Percentiles rank a stretch among this genome's conserved stretches.
Conservation (phyloP, 306 rosid species). For the Pyrus bretschneideri region DNA sequence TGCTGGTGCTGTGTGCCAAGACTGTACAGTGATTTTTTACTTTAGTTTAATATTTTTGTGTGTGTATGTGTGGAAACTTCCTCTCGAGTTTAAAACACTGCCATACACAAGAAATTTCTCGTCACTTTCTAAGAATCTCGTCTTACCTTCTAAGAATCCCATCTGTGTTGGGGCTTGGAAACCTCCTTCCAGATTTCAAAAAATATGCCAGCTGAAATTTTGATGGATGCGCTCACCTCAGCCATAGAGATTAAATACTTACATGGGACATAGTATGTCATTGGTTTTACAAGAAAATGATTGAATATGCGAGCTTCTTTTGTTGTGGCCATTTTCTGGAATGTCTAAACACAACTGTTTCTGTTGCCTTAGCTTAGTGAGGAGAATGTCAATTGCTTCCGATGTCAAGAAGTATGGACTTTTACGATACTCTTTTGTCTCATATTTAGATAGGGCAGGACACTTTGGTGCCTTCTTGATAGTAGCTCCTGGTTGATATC, state of each 20-base stretch:
- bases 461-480: background rate
- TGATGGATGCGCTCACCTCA: background rate
- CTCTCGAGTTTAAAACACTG: background rate
- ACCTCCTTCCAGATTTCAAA: conserved; percentile 1
- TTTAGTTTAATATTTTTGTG: conserved; percentile 1
- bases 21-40: background rate
- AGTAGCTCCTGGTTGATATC: background rate
- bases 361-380: background rate
- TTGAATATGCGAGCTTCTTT: background rate
- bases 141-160: background rate
- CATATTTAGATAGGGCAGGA: background rate
- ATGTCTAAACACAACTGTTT: background rate
- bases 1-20: conserved; percentile 1
- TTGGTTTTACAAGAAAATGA: background rate
- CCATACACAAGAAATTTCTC: background rate
- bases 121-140: background rate
- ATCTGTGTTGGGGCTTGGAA: background rate
- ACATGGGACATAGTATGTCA: background rate
- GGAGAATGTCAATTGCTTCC: background rate
- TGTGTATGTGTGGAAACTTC: conserved; percentile 13
- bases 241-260: background rate
- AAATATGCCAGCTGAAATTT: background rate
- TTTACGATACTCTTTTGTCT: background rate
- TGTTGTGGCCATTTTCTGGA: background rate
- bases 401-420: background rate